Evolutionary conservation across 352 stramenopile species (phyloP).

Genomic region (Aphanomyces euteiches): DNA sequence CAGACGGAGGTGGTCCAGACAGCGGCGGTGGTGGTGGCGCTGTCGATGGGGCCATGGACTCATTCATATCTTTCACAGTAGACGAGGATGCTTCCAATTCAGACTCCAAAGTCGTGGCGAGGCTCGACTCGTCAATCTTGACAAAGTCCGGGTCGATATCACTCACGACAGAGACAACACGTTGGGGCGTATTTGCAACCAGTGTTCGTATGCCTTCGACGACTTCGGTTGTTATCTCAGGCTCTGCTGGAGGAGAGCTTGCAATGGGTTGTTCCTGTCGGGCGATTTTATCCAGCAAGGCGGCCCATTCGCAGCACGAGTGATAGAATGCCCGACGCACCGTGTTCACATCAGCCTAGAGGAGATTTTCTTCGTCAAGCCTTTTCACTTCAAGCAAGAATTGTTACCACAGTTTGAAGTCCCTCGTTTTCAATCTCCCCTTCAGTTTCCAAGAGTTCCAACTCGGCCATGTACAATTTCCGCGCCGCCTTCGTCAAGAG

Average conservation of each 20-base stretch:
- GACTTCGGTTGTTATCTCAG: background rate
- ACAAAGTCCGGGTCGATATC: background rate
- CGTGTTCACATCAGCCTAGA: slow-evolving; percentile 19
- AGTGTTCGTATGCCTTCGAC: background rate
- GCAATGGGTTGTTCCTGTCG: background rate
- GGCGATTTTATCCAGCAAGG: slow-evolving; percentile 11
- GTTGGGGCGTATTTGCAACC: background rate
- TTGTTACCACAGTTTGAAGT: background rate
- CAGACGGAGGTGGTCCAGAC: too few species aligned
- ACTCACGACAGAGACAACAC: background rate
- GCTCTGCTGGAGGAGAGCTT: too few species aligned
- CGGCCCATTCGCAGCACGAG: slow-evolving; percentile 1
- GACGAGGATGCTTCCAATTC: too few species aligned
- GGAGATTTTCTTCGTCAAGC: background rate
- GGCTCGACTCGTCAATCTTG: background rate
- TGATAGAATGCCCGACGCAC: slow-evolving; percentile 24
- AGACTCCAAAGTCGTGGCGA: background rate
- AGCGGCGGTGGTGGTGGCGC: too few species aligned
- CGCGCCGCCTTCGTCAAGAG: slow-evolving; percentile 6
- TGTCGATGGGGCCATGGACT: too few species aligned
- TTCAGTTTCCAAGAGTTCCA: background rate
- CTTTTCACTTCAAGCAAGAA: background rate
- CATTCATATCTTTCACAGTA: too few species aligned
- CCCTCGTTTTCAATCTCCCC: slow-evolving; percentile 18
- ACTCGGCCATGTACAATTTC: slow-evolving; percentile 4